phyloP scores from a whole-genome alignment of 2,329 filamentous ascomycete species.

The Penicillium sp. region DNA sequence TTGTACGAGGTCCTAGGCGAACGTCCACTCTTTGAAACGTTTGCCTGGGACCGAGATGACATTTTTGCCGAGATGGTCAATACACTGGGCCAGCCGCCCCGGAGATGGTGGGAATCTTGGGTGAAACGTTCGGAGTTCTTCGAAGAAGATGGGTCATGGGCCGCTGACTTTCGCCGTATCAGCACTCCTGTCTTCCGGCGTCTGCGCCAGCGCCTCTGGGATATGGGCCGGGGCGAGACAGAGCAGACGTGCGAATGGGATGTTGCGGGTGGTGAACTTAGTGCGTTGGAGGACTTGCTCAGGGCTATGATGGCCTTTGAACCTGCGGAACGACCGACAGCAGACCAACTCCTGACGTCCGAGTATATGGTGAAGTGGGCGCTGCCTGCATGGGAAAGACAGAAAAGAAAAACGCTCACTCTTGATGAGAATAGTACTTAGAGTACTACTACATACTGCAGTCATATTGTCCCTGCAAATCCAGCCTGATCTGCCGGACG shows the following conservation, averaged over 20 bases:
- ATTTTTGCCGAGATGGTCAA: constrained; percentile 22
- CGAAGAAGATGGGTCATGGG: constrained; percentile 18
- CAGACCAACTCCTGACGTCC: constrained; percentile 13
- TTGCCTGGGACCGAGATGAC: constrained; percentile 18
- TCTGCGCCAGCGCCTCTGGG: constrained; percentile 15
- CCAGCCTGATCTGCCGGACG: too few species aligned
- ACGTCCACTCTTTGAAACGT: constrained; percentile 21
- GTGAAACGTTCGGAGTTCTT: constrained; percentile 18
- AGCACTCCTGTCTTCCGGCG: constrained; percentile 12
- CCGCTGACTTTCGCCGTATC: constrained; percentile 16
- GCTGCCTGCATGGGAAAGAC: constrained; percentile 19
- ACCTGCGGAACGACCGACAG: constrained; percentile 15
- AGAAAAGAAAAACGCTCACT: too few species aligned
- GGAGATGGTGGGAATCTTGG: constrained; percentile 18
- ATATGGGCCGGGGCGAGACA: constrained; percentile 21
- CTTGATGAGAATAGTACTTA: too few species aligned
- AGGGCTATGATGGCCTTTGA: constrained; percentile 21
- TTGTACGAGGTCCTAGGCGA: constrained; percentile 20
- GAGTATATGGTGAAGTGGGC: constrained; percentile 22
- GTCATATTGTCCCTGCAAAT: too few species aligned
- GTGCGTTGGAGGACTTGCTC: constrained; percentile 18
- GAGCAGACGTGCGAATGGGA: constrained; percentile 21
- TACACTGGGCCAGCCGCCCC: constrained; percentile 14
- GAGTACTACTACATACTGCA: too few species aligned
- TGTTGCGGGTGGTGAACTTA: constrained; percentile 18